Conservation (phyloP, 2,329 filamentous ascomycete genomes). For the Ophiostoma sp. region DNA sequence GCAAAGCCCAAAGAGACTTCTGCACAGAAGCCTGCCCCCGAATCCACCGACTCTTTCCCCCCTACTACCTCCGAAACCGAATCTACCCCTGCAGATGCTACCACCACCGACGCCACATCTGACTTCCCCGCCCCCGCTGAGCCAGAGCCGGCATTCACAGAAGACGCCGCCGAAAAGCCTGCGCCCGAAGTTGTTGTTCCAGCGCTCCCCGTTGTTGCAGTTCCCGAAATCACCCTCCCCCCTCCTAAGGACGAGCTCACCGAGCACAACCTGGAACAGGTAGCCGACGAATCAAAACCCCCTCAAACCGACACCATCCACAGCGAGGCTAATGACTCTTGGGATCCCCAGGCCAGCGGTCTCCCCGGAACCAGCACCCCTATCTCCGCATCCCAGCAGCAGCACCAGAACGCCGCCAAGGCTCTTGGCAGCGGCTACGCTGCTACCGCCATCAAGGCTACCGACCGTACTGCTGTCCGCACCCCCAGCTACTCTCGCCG, state of each 20-base stretch:
- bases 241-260: conserved; percentile 80
- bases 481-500: conserved; percentile 78
- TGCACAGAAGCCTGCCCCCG: conserved; percentile 39
- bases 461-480: conserved; percentile 55
- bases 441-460: conserved; percentile 76
- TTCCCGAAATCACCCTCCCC: conserved; percentile 52
- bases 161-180: conserved; percentile 33
- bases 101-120: conserved; percentile 19
- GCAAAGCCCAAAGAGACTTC: conserved; percentile 25
- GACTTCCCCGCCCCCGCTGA: conserved; percentile 29
- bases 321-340: conserved; percentile 82
- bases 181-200: conserved; percentile 34
- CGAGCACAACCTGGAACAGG: conserved; percentile 84
- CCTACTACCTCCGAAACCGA: conserved; percentile 34
- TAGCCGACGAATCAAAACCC: conserved; percentile 74
- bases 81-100: conserved; percentile 29
- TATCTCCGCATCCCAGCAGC: conserved; percentile 57
- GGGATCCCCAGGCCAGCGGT: conserved; percentile 61
- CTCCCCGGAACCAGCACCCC: conserved; percentile 61
- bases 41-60: conserved; percentile 38
- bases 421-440: conserved; percentile 67
- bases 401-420: conserved; percentile 55
- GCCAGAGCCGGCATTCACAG: conserved; percentile 31
- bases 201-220: conserved; percentile 38
- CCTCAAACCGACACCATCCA: conserved; percentile 75